Conservation (phyloP, 768 basidiomycete species). For the Rhizopogon sp. region DNA sequence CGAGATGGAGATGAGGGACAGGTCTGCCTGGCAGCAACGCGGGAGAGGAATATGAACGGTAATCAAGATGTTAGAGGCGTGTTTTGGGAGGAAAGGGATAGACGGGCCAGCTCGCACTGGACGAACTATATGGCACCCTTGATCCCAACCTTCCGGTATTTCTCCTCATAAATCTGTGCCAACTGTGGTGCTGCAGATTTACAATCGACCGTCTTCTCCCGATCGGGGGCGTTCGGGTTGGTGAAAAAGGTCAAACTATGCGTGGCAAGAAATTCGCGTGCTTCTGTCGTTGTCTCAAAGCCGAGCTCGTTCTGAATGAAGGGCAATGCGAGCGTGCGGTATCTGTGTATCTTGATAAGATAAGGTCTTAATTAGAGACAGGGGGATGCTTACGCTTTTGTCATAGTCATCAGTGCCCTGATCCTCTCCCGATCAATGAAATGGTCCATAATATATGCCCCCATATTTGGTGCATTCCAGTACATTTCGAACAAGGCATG, state of each 20-base stretch:
- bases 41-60: neutral
- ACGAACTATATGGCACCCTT: conserved; percentile 79
- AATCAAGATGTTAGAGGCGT: conserved; percentile 12
- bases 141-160: conserved; percentile 83
- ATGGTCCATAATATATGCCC: conserved; percentile 98
- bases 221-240: conserved; percentile 58
- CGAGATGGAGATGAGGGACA: neutral
- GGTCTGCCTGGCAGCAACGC: neutral
- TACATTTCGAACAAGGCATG: conserved; percentile 87
- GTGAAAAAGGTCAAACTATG: conserved; percentile 66
- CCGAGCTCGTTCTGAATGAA: conserved; percentile 81
- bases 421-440: conserved; percentile 91
- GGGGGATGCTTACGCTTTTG: conserved; percentile 73
- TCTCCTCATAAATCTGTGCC: conserved; percentile 64
- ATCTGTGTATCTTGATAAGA: conserved; percentile 51
- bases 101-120: neutral
- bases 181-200: conserved; percentile 55
- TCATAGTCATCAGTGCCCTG: conserved; percentile 81
- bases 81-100: neutral
- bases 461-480: conserved; percentile 88
- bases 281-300: conserved; percentile 63
- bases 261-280: conserved; percentile 63
- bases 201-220: conserved; percentile 68
- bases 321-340: conserved; percentile 67
- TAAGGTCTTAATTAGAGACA: neutral